Percentiles rank a stretch among this genome's conserved stretches.
Conservation (phyloP, 2,329 filamentous ascomycete genomes). For the Penicillium sp. region DNA sequence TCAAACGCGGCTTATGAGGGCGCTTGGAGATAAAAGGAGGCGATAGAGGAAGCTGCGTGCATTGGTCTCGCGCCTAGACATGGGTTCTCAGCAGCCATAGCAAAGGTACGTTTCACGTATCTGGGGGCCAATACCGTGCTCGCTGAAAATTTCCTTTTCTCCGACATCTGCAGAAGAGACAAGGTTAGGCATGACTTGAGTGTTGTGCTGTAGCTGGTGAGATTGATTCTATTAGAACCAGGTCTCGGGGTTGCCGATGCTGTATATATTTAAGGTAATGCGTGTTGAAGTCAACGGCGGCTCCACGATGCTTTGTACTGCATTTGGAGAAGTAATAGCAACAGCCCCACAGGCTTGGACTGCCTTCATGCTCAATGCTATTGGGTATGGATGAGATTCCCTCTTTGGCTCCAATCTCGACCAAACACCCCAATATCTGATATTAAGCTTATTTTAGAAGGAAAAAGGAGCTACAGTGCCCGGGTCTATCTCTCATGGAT, state of each 20-base stretch:
- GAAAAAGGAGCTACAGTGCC: too few species aligned
- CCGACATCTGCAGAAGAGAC: neutral
- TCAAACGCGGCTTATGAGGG: neutral
- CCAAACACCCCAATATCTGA: too few species aligned
- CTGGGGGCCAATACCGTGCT: slow-evolving; percentile 4
- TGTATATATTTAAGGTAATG: neutral
- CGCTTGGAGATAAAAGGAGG: neutral
- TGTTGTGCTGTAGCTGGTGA: neutral
- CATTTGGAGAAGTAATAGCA: too few species aligned
- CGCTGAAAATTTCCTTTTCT: neutral
- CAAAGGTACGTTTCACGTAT: slow-evolving; percentile 6
- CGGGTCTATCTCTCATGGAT: too few species aligned
- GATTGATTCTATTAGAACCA: neutral
- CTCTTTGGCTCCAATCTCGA: too few species aligned
- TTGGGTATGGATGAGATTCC: too few species aligned
- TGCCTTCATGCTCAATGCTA: too few species aligned
- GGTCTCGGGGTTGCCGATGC: neutral
- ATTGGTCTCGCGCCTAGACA: slow-evolving; percentile 3
- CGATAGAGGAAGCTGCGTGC: slow-evolving; percentile 1
- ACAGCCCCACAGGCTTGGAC: too few species aligned
- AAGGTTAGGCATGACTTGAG: neutral
- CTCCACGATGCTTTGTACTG: too few species aligned
- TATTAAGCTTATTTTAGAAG: too few species aligned
- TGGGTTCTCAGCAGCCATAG: slow-evolving; percentile 7
- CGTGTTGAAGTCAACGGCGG: too few species aligned